phyloP scores from a whole-genome alignment of 805 yeast genomes.

The Komagataella phaffii region DNA sequence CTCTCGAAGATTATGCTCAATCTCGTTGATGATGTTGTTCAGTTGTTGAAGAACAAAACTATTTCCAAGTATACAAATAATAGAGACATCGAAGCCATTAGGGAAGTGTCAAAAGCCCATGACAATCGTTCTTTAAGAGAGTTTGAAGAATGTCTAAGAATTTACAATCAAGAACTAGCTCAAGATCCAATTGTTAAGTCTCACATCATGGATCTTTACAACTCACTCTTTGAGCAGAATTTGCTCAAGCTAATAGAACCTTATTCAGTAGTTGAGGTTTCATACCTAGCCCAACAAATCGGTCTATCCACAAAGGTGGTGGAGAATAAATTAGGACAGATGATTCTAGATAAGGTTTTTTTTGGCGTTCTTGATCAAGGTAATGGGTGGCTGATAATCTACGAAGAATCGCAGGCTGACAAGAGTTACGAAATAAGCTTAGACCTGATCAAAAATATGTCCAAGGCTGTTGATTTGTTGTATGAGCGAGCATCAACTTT shows the following conservation, averaged over 20 bases:
- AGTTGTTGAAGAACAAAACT: constrained; percentile 60
- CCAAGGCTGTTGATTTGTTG: constrained; percentile 76
- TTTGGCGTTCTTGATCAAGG: constrained; percentile 97
- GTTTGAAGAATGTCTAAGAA: constrained; percentile 69
- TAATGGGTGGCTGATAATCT: constrained; percentile 90
- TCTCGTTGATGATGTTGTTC: constrained; percentile 72
- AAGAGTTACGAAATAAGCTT: constrained; percentile 80
- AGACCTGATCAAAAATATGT: constrained; percentile 77
- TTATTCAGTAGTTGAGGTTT: constrained; percentile 87
- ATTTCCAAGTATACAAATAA: constrained; percentile 32
- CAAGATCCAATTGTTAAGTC: constrained; percentile 81
- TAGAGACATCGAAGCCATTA: constrained; percentile 90
- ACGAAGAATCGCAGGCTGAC: constrained; percentile 80
- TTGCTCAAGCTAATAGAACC: constrained; percentile 92
- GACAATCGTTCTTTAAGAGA: constrained; percentile 82
- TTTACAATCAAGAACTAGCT: constrained; percentile 63
- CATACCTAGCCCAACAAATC: constrained; percentile 76
- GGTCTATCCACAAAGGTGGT: constrained; percentile 81
- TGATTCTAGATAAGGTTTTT: constrained; percentile 93
- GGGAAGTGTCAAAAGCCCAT: constrained; percentile 82
- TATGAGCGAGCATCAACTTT: constrained; percentile 88
- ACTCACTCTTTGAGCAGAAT: constrained; percentile 85
- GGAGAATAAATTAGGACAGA: constrained; percentile 89
- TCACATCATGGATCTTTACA: constrained; percentile 87
- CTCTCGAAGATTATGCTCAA: constrained; percentile 89